Evolutionary conservation across 1,139 yeast genomes (phyloP).

Genomic region (Debaryomycetaceae sp.): DNA sequence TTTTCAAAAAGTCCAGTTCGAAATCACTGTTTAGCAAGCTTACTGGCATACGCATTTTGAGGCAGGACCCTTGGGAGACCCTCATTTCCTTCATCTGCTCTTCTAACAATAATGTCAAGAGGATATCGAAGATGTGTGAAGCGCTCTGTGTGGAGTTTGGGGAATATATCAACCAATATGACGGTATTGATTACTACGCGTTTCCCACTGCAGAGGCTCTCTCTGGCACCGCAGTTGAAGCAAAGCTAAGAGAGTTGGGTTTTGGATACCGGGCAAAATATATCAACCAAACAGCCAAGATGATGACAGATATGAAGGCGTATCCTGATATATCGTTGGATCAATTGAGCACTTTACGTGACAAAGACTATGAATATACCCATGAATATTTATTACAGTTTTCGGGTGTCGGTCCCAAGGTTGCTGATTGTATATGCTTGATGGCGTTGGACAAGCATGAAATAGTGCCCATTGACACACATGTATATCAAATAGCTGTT

Average conservation of each 20-base stretch:
- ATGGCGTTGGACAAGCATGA: constrained; percentile 90
- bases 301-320: constrained; percentile 34
- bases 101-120: constrained; percentile 89
- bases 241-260: constrained; percentile 53
- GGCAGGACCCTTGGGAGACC: constrained; percentile 98
- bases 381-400: constrained; percentile 64
- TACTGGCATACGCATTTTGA: constrained; percentile 74
- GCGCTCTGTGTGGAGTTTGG: constrained; percentile 74
- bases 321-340: constrained; percentile 30
- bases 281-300: constrained; percentile 70
- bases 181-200: constrained; percentile 59
- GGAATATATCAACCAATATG: constrained; percentile 48
- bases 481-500: constrained; percentile 87
- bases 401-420: constrained; percentile 95
- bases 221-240: constrained; percentile 36
- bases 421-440: constrained; percentile 85
- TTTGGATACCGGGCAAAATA: constrained; percentile 95
- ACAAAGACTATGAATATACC: constrained; percentile 49
- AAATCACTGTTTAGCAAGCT: constrained; percentile 40
- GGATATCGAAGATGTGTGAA: constrained; percentile 93
- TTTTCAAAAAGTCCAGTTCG: constrained; percentile 31
- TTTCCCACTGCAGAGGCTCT: constrained; percentile 69
- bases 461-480: constrained; percentile 94
- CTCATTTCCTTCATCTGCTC: constrained; percentile 87
- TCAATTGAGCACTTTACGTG: constrained; percentile 37